Evolutionary conservation across 805 yeast genomes (phyloP), one percentile per base, ranked within the genome.

Genomic region (Pichia membranifaciens): DNA sequence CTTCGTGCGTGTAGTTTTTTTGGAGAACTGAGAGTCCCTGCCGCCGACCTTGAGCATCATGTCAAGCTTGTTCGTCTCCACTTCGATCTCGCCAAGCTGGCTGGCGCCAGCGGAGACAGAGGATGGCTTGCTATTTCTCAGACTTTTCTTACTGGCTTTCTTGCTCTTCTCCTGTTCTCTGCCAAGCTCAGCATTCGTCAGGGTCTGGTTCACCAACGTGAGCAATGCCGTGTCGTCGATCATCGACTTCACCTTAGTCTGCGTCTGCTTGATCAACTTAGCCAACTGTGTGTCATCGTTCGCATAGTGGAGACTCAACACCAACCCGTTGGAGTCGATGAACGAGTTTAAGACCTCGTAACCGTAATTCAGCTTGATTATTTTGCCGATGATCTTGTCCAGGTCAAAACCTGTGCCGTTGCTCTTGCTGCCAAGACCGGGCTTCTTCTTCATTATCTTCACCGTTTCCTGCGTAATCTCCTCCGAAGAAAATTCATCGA

Each of bases 301-400:
- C 7, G 76, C 74, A 33, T 71, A 68, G 43, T 76, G 74, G 77
- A 87, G 78, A 51, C 80, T 77, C 60, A 85, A 77, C 16, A 64
- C 61, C 41, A 86, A 66, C 1, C 93, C 93, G 45, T 82, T 82
- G 1, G 86, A 78, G 60, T 86, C 93, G 44, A 86, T 74, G 41
- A 85, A 73, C 20, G 82, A 71, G 48, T 81, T 76, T 38, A 85
- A 66, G n/a, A 84, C 65, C 43, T 73, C 75, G 74, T 79, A 80
- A 10, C 86, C 82, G 49, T 73, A 72, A 47, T 76, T 70, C 49
- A 72, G 58, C 29, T 60, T 58, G 47, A 74, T 65, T 44, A 79
- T 72, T 47, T 76, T 69, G 33, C 65, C 66, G n/a, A 79, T 65
- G 32, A 76, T 64, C 49, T 62, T 62, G 49, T 74, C 75, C 53